phyloP scores from a whole-genome alignment of 148 eudicot genomes.

The Beta vulgaris region DNA sequence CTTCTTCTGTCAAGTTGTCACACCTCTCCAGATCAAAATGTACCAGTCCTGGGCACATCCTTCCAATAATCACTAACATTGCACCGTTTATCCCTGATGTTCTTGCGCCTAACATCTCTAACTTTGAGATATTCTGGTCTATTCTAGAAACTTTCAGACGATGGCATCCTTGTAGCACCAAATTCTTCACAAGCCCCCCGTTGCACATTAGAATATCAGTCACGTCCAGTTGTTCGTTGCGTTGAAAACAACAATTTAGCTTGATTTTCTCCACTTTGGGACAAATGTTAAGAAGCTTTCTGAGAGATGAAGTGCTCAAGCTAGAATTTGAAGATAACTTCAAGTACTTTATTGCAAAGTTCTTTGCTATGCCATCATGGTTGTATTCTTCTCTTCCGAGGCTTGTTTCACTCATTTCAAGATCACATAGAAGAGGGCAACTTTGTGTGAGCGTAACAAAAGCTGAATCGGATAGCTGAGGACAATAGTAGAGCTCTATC shows the following conservation, averaged over 20 bases:
- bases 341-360: conserved; percentile 11
- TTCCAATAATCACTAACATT: conserved; percentile 17
- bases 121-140: neutral
- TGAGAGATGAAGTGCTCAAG: conserved; percentile 9
- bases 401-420: conserved; percentile 19
- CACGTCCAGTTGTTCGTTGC: conserved; percentile 8
- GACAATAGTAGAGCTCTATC: conserved; percentile 11
- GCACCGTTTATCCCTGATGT: conserved; percentile 23
- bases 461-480: conserved; percentile 22
- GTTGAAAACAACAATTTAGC: too few relatives aligned
- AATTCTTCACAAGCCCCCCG: conserved; percentile 1
- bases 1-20: conserved; percentile 24
- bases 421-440: conserved; percentile 16
- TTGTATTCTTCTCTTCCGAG: conserved; percentile 20
- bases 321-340: neutral
- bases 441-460: conserved; percentile 20
- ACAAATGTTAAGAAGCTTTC: conserved; percentile 19
- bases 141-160: conserved; percentile 6
- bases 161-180: conserved; percentile 5
- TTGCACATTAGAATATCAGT: conserved; percentile 18
- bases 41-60: conserved; percentile 10
- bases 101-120: conserved; percentile 16
- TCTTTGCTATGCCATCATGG: neutral
- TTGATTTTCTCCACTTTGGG: conserved; percentile 21
- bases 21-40: conserved; percentile 23